A percentile compares a stretch with the other conserved stretches of the same genome.
Evolutionary conservation across 768 basidiomycete genomes (phyloP).

Genomic region (Boletus barrowsii): DNA sequence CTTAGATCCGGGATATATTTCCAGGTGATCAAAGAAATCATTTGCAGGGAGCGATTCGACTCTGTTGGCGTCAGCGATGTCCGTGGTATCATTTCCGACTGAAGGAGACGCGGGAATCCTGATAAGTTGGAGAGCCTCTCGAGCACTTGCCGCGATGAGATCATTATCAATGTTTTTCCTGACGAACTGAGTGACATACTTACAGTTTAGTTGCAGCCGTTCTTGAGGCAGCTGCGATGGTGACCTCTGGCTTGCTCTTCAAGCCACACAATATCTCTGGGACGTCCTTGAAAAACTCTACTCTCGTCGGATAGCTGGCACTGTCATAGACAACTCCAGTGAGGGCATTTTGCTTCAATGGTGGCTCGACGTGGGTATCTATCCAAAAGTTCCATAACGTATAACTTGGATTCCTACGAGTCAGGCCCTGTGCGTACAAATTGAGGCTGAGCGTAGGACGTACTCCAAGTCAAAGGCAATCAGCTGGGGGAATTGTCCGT

Average conservation of each 20-base stretch:
- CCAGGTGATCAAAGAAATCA: slow-evolving; percentile 63
- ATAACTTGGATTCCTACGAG: slow-evolving; percentile 47
- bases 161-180: not conserved
- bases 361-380: slow-evolving; percentile 68
- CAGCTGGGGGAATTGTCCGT: slow-evolving; percentile 50
- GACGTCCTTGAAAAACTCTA: slow-evolving; percentile 77
- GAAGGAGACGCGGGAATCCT: slow-evolving; percentile 44
- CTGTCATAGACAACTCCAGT: slow-evolving; percentile 27
- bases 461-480: slow-evolving; percentile 85
- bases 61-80: slow-evolving; percentile 2
- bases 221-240: slow-evolving; percentile 72
- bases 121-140: slow-evolving; percentile 66
- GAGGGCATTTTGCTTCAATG: slow-evolving; percentile 44
- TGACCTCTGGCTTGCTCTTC: slow-evolving; percentile 41
- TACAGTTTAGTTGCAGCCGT: slow-evolving; percentile 69
- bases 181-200: slow-evolving; percentile 18
- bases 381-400: slow-evolving; percentile 89
- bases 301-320: slow-evolving; percentile 22
- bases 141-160: slow-evolving; percentile 49
- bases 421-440: not conserved
- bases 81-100: slow-evolving; percentile 24
- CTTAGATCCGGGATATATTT: slow-evolving; percentile 83
- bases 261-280: slow-evolving; percentile 66
- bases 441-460: slow-evolving; percentile 19
- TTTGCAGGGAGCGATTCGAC: slow-evolving; percentile 44